A percentile compares a stretch with the other conserved stretches of the same genome.
These are phyloP conservation scores for Pleodorina starrii DNA, from an alignment of 139 green algal genomes.

Conservation along the genomic window DNA sequence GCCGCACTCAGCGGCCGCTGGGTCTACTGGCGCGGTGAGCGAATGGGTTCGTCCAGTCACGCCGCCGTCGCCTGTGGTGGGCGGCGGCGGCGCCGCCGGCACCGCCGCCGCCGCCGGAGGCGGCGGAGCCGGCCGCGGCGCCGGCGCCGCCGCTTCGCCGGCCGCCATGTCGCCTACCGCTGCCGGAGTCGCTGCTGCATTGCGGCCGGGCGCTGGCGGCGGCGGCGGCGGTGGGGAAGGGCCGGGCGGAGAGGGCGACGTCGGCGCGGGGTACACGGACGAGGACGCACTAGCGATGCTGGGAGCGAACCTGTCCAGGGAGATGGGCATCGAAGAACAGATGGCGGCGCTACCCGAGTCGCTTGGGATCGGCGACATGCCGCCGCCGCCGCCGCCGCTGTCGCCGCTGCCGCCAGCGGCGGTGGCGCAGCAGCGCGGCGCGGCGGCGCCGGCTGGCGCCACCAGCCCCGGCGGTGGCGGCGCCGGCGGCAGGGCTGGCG, in stretches of 20 bases:
- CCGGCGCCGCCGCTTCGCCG: background rate
- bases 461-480: background rate
- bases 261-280: background rate
- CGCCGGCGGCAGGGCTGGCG: background rate
- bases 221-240: background rate
- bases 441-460: background rate
- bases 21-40: background rate
- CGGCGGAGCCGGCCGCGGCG: background rate
- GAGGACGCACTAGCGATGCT: slow-evolving; percentile 11
- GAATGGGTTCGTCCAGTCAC: background rate
- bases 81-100: background rate
- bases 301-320: background rate
- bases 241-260: background rate
- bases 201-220: background rate
- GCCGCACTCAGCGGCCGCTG: background rate
- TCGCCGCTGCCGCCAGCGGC: background rate
- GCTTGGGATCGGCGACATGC: slow-evolving; percentile 18
- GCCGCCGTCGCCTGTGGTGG: background rate
- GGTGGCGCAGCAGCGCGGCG: background rate
- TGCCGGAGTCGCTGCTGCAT: background rate
- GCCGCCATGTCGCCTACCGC: background rate
- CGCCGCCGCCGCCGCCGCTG: background rate
- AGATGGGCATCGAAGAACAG: slow-evolving; percentile 22
- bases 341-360: slow-evolving; percentile 6
- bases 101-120: background rate